Evolutionary conservation across 2,329 filamentous ascomycete genomes (phyloP), one percentile per base, ranked within the genome.

Genomic region (Rutstroemia sp.): DNA sequence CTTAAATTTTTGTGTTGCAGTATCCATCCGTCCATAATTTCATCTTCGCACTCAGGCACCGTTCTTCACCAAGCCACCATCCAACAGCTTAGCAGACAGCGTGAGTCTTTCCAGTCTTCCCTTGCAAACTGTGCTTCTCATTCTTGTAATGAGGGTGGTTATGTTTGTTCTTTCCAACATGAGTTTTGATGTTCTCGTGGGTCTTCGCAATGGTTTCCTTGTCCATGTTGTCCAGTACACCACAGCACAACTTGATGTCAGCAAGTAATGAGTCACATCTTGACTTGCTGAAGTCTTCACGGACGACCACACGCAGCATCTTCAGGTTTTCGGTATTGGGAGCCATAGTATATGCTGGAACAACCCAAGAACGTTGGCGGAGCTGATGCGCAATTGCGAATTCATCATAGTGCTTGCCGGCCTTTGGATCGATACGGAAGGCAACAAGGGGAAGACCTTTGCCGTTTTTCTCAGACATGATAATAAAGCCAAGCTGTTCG

Each of bases 331-430:
- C 78, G 17, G 89, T 91, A 34, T 65, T 55, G 10, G 64, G 64
- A 12, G 92, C 92, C 92, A 96, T 96, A 40, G 92, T 97, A 74
- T 97, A 97, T 0, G 92, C 92, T 0, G 92, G 92, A 0, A 96
- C 89, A 30, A 96, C 87, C 92, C 92, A 97, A 45, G 89, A 89
- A 36, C 91, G 83, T 61, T 89, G 84, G 51, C 92, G 87, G 25
- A 96, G 81, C 71, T 91, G 87, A 69, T 95, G 91, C 1, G 92
- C 92, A 42, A 91, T 74, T 0, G 86, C 80, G 59, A 91, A 92
- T 71, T 92, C 87, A 66, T 90, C 86, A 65, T 82, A 90, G 50
- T 78, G 73, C 57, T 82, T 77, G 5, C 75, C 73, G 5, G 75
- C 69, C 40, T 78, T 74, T 30, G 80, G 75, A 50, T 84, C 73